phyloP scores from a whole-genome alignment of 208 protist species.

The Phytomonas sp. region DNA sequence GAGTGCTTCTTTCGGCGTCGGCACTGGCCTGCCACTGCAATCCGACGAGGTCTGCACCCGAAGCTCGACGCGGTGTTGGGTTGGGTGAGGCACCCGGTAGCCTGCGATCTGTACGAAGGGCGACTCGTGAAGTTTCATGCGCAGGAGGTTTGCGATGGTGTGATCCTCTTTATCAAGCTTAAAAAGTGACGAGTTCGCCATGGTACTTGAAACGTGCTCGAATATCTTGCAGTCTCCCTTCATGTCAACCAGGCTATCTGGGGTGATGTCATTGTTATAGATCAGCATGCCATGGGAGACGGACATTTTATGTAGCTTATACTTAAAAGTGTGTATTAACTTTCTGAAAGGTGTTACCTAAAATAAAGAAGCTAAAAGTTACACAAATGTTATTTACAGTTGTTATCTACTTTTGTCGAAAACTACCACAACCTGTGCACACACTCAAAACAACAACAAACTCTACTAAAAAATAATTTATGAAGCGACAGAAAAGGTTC shows the following conservation, averaged over 20 bases:
- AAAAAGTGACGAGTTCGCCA: constrained; percentile 84
- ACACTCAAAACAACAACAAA: background rate
- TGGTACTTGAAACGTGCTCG: constrained; percentile 66
- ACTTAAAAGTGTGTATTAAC: background rate
- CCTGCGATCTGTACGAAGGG: constrained; percentile 77
- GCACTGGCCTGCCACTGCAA: constrained; percentile 35
- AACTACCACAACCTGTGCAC: background rate
- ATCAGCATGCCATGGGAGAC: constrained; percentile 86
- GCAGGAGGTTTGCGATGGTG: constrained; percentile 82
- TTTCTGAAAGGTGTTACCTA: background rate
- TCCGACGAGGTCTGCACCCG: constrained; percentile 76
- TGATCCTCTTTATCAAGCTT: constrained; percentile 88
- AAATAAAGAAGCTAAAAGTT: background rate
- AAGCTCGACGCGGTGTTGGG: constrained; percentile 84
- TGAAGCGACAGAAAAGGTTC: background rate
- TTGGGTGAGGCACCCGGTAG: constrained; percentile 85
- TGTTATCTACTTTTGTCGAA: background rate
- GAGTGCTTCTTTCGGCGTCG: constrained; percentile 72
- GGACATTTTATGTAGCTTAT: constrained; percentile 21
- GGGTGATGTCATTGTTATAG: constrained; percentile 87
- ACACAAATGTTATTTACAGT: background rate
- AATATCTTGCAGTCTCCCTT: constrained; percentile 73
- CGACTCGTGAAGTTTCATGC: constrained; percentile 83
- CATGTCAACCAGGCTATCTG: constrained; percentile 82
- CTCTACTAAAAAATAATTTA: background rate